Base-by-base conservation (phyloP, 1,284 basidiomycete genomes). In the Puccinia horiana region DNA sequence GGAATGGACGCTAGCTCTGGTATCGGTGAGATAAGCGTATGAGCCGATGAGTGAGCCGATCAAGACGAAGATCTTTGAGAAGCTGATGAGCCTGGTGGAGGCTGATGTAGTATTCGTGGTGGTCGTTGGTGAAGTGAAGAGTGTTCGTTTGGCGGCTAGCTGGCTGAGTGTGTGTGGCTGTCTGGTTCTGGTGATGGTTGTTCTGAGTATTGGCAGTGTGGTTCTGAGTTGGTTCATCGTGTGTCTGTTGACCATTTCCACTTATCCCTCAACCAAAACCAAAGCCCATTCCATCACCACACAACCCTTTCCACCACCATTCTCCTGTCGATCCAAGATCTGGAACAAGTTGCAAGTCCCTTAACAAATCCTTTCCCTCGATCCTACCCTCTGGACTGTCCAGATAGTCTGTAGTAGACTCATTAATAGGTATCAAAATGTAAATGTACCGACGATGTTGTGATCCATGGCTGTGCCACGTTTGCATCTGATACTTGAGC, bases 11-110 rank as follows among this genome's bases (percentile, higher is more conserved):
- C 26, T 72, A 44, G 79, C 79, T 26, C 79, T 52, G 72, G 79
- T 74, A 65, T 81, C 79, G 4, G 70, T 73, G n/a, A 81, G 70
- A 54, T 81, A 81, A 16, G 54, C 44, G 20, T 69, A 81, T 20
- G 70, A 63, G n/a, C 54, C 79, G 18, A 75, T n/a, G 26, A 81
- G 26, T 2, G 79, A 35, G 20, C 47, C 52, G 54, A 74, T 32
- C 12, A 81, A 42, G 35, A 40, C 29, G 26, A 61, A 5, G 12
- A 74, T 9, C 20, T 61, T 80, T 4, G 78, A 42, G 65, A 72
- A 35, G 37, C 73, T 80, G 67, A 80, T 47, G 32, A 80, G 65
- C 52, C 35, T 40, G 49, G 65, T 69, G 42, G 65, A 23, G 40
- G 29, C 23, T 47, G n/a, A n/a, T n/a, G n/a, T n/a, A n/a, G n/a